Conservation (phyloP, 805 yeast species). For the Metschnikowia sp. region DNA sequence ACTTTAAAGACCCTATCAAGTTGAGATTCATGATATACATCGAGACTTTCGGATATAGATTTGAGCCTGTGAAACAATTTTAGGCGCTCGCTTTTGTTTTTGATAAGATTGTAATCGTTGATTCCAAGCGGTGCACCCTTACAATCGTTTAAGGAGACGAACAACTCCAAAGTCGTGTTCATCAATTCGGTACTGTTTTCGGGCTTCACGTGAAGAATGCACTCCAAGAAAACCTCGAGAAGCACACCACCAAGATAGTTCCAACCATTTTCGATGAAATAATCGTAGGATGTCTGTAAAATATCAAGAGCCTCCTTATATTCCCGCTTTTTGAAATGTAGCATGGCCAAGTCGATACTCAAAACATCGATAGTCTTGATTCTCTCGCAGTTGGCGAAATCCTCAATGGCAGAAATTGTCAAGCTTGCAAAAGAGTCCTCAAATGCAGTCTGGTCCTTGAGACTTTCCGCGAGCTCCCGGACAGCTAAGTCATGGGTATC, state of each 20-base stretch:
- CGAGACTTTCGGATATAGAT: constrained; percentile 3
- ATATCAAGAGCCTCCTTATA: constrained; percentile 60
- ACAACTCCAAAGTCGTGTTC: constrained; percentile 38
- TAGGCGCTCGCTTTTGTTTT: constrained; percentile 13
- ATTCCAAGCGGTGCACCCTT: constrained; percentile 20
- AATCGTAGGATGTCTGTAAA: constrained; percentile 64
- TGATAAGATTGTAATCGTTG: constrained; percentile 26
- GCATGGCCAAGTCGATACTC: constrained; percentile 73
- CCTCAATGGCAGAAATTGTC: constrained; percentile 55
- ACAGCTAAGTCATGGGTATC: constrained; percentile 11
- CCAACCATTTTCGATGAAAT: constrained; percentile 74
- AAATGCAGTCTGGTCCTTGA: constrained; percentile 20
- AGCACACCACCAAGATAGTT: constrained; percentile 62
- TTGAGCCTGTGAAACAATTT: constrained; percentile 4
- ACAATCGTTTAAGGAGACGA: constrained; percentile 27
- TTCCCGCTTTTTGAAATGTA: constrained; percentile 56
- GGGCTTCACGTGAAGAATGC: constrained; percentile 47
- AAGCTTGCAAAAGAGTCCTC: constrained; percentile 40
- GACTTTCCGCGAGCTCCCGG: constrained; percentile 13
- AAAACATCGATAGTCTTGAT: constrained; percentile 68
- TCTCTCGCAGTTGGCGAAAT: constrained; percentile 49
- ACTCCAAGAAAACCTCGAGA: constrained; percentile 63
- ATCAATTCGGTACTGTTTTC: constrained; percentile 28
- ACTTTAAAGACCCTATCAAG: constrained; percentile 36
- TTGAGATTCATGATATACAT: constrained; percentile 19